Conservation (phyloP, 192 early-diverging fungal species). For the Linderina pennispora region DNA sequence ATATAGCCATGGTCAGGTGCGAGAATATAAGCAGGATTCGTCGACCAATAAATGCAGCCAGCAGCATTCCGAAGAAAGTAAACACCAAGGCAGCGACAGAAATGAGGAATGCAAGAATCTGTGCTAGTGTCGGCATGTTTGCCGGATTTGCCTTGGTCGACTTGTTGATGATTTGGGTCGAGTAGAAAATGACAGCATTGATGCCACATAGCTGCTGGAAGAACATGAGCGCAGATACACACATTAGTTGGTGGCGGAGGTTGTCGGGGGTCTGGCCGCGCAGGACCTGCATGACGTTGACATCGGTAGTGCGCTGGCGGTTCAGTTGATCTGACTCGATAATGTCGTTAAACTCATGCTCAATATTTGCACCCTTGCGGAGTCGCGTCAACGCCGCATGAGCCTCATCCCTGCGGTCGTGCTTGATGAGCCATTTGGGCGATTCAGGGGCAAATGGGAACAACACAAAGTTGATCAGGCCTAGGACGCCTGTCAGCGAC, state of each 20-base stretch:
- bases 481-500: conserved; percentile 53
- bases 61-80: conserved; percentile 38
- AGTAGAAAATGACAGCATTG: conserved; percentile 82
- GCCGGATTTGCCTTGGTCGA: conserved; percentile 29
- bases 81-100: conserved; percentile 42
- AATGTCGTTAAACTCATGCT: conserved; percentile 60
- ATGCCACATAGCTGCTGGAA: conserved; percentile 83
- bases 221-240: conserved; percentile 58
- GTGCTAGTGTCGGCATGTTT: conserved; percentile 38
- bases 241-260: conserved; percentile 55
- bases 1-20: conserved; percentile 53
- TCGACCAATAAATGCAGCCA: conserved; percentile 67
- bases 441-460: conserved; percentile 70
- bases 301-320: conserved; percentile 29
- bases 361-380: conserved; percentile 50
- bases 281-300: conserved; percentile 50
- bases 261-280: conserved; percentile 46
- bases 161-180: conserved; percentile 66
- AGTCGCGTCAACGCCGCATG: conserved; percentile 46
- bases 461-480: conserved; percentile 49
- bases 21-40: conserved; percentile 63
- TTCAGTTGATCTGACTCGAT: conserved; percentile 38
- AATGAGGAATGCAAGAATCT: conserved; percentile 41
- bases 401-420: conserved; percentile 56
- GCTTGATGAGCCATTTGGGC: conserved; percentile 64